phyloP scores from a whole-genome alignment of 2,329 filamentous ascomycete genomes.

The Penicillium sp. region DNA sequence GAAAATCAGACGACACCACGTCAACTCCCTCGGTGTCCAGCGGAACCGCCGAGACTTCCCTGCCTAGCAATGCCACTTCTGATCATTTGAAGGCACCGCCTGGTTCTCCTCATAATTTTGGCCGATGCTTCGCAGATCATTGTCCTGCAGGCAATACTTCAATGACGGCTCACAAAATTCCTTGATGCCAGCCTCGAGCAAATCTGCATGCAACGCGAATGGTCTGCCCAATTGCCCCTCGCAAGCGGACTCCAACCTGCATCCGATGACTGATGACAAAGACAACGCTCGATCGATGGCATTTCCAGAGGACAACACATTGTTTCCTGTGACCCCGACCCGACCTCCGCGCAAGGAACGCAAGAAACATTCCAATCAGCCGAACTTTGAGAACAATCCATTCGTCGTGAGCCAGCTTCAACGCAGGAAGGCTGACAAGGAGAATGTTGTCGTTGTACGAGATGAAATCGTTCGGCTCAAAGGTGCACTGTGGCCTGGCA shows the following conservation, averaged over 20 bases:
- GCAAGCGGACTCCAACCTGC: too few species aligned
- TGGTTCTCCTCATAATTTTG: slow-evolving; percentile 20
- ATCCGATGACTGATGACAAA: too few species aligned
- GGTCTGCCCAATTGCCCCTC: too few species aligned
- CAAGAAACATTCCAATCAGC: background rate
- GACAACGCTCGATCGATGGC: too few species aligned
- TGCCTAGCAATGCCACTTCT: background rate
- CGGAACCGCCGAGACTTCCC: slow-evolving; percentile 4
- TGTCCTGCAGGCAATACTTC: slow-evolving; percentile 4
- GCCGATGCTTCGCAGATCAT: slow-evolving; percentile 24
- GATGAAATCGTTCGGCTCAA: slow-evolving; percentile 40
- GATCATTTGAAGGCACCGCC: slow-evolving; percentile 1
- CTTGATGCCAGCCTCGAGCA: too few species aligned
- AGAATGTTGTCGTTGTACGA: slow-evolving; percentile 25
- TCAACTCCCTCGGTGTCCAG: slow-evolving; percentile 1
- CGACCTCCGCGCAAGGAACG: background rate
- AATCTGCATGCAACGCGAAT: too few species aligned
- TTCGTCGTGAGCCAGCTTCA: background rate
- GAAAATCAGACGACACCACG: slow-evolving; percentile 22
- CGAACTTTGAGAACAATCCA: too few species aligned
- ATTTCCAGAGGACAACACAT: background rate
- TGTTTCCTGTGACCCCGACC: slow-evolving; percentile 12
- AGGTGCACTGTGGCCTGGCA: slow-evolving; percentile 46
- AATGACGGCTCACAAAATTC: too few species aligned
- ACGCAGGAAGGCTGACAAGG: slow-evolving; percentile 8